Base-by-base conservation (phyloP, 805 yeast genomes). In the Myxozyma udenii region DNA sequence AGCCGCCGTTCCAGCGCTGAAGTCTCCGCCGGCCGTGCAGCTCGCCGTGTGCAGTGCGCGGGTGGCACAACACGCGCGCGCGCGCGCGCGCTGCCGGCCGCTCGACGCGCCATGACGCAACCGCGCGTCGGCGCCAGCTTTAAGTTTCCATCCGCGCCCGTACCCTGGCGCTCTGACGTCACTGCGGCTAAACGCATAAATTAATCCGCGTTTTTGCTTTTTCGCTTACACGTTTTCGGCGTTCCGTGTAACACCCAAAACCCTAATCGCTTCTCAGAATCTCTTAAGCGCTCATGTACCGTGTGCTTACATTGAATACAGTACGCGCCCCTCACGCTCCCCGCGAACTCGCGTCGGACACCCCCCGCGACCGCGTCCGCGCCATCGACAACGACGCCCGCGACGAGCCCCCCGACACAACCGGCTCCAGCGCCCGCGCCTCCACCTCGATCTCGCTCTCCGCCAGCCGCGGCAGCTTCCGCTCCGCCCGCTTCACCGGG, bases 401-500 rank as follows among this genome's bases (percentile, higher is more conserved):
- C n/a, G n/a, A n/a, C n/a, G n/a, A n/a, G n/a, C n/a, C n/a, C n/a
- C n/a, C n/a, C n/a, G n/a, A n/a, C 19, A 14, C n/a, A 25, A 26
- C 12, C 12, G 43, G 26, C 23, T 33, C 38, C 19, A 40, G 45
- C 35, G 33, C 39, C 25, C 26, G 14, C 11, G 25, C 42, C 26
- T 46, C 49, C 4, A 23, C n/a, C 38, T 41, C 50, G 41, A 45
- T 26, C 23, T 18, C 23, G 2, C 50, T 39, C 45, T 21, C 18
- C 21, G 50, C 50, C 19, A 50, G 39, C 36, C 54, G 28, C 28
- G 54, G 54, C 23, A 50, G 40, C n/a, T 23, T 5, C 24, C 41
- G 22, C 50, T 50, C 50, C 3, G 50, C 54, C 9, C 39, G 35
- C 23, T 45, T 30, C 44, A 50, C 18, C 19, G 50, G 44, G 18